Percentiles rank a stretch among this genome's conserved stretches.
These are phyloP conservation scores for Arachnopeziza araneosa DNA, from an alignment of 2,329 filamentous ascomycete species.

Conservation along the genomic window DNA sequence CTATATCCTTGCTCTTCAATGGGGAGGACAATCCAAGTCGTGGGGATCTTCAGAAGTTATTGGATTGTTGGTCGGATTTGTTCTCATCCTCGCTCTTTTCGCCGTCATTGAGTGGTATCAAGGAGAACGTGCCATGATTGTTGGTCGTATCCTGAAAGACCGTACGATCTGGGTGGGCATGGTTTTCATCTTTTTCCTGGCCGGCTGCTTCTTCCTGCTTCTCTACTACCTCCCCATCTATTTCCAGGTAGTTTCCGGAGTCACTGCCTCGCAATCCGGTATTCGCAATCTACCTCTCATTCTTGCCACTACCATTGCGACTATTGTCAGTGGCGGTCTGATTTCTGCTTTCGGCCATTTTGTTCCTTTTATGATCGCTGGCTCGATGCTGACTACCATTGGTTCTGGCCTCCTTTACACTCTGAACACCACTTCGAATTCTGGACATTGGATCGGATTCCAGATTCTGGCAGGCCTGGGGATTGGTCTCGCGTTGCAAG, in stretches of 20 bases:
- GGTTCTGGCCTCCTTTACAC: conserved; percentile 52
- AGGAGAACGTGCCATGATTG: conserved; percentile 46
- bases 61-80: conserved; percentile 38
- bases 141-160: conserved; percentile 38
- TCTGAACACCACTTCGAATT: conserved; percentile 40
- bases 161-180: conserved; percentile 40
- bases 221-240: conserved; percentile 46
- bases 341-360: conserved; percentile 33
- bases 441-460: conserved; percentile 51
- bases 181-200: conserved; percentile 38
- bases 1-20: conserved; percentile 43
- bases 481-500: conserved; percentile 49
- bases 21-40: conserved; percentile 39
- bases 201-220: conserved; percentile 39
- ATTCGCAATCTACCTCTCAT: conserved; percentile 37
- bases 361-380: conserved; percentile 32
- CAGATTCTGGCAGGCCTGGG: conserved; percentile 52
- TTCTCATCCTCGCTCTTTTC: conserved; percentile 32
- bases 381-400: conserved; percentile 28
- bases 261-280: conserved; percentile 26
- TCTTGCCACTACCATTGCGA: conserved; percentile 27
- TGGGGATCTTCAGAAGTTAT: conserved; percentile 40
- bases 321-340: conserved; percentile 31
- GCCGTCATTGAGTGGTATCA: conserved; percentile 35
- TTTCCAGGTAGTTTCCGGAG: conserved; percentile 41